Evolutionary conservation across 2,329 filamentous ascomycete species (phyloP), one percentile per base, ranked within the genome.

Genomic region (Paraphoma chrysanthemicola): DNA sequence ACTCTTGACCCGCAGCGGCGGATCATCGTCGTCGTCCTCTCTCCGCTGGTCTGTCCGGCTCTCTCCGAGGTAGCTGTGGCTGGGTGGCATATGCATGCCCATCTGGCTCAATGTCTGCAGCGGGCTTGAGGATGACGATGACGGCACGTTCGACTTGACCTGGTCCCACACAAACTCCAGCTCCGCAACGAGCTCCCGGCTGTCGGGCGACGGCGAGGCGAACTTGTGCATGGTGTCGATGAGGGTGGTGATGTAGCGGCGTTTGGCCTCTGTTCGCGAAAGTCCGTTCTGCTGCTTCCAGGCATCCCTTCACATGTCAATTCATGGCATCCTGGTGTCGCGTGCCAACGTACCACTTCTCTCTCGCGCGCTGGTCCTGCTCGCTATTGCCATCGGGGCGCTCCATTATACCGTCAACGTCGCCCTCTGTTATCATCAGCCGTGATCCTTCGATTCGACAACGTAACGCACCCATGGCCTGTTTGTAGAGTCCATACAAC

Each of bases 91-190:
- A 23, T 23, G 73, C 28, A 73, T 56, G 8, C 71, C 72, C 42
- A 65, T 58, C 12, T 67, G 67, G 16, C 78, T 70, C 29, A 78
- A 65, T 14, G 77, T 74, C 39, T 74, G 77, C 16, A 74, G 60
- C 1, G 77, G 74, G 16, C 69, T 78, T 5, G 69, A 84, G 75
- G 39, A 88, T 80, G 38, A 77, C 0, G 89, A 88, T 16, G 89
- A 87, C 10, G 87, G 77, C 8, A 83, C 86, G 69, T 94, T 97
- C 66, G 90, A 90, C 77, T 95, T 96, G 68, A 99, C 94, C 76
- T 98, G 95, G 67, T 97, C 93, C 95, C 95, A 99, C 39, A 99
- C 94, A 70, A 98, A 99, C 78, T 99, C 95, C n/a, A 99, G 86
- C 77, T 99, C 95, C 9, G 88, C 85, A 38, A 98, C 93, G 39